Evolutionary conservation across 768 basidiomycete species (phyloP).

Genomic region (Albatrellus ellisii): DNA sequence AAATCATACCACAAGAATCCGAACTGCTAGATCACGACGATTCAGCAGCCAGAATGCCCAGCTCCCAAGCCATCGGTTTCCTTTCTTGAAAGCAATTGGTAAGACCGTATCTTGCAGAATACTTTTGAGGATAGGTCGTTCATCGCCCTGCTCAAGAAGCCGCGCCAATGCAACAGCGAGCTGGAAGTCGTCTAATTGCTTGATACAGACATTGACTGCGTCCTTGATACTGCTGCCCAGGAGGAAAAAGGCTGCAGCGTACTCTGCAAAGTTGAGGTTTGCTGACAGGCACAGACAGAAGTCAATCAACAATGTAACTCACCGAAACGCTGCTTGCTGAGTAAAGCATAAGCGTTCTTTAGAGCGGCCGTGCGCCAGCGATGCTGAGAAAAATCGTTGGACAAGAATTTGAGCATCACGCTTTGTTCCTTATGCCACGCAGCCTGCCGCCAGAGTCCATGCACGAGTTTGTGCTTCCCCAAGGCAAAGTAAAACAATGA

Average conservation of each 20-base stretch:
- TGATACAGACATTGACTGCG: constrained; percentile 82
- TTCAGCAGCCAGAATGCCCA: constrained; percentile 97
- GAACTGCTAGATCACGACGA: constrained; percentile 78
- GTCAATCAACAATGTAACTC: constrained; percentile 16
- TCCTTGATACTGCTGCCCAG: constrained; percentile 82
- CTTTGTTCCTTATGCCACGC: constrained; percentile 85
- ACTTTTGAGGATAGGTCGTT: constrained; percentile 60
- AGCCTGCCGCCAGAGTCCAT: constrained; percentile 93
- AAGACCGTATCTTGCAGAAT: constrained; percentile 68
- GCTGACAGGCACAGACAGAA: neutral
- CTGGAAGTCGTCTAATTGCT: constrained; percentile 82
- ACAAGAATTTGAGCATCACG: constrained; percentile 82
- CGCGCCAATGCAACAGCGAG: constrained; percentile 81
- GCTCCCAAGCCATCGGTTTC: constrained; percentile 86
- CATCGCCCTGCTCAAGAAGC: constrained; percentile 68
- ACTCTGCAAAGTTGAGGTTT: constrained; percentile 39
- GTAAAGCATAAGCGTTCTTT: constrained; percentile 90
- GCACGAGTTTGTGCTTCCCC: constrained; percentile 83
- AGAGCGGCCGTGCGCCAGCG: constrained; percentile 88
- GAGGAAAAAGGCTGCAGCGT: constrained; percentile 97
- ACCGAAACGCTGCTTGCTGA: constrained; percentile 91
- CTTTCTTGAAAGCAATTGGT: constrained; percentile 73
- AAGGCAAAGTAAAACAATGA: constrained; percentile 93
- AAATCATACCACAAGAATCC: constrained; percentile 65
- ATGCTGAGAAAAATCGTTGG: constrained; percentile 74